Percentiles rank a stretch among this genome's conserved stretches.
These are phyloP conservation scores for Argentina anserina DNA, from an alignment of 306 rosid genomes.

Conservation along the genomic window DNA sequence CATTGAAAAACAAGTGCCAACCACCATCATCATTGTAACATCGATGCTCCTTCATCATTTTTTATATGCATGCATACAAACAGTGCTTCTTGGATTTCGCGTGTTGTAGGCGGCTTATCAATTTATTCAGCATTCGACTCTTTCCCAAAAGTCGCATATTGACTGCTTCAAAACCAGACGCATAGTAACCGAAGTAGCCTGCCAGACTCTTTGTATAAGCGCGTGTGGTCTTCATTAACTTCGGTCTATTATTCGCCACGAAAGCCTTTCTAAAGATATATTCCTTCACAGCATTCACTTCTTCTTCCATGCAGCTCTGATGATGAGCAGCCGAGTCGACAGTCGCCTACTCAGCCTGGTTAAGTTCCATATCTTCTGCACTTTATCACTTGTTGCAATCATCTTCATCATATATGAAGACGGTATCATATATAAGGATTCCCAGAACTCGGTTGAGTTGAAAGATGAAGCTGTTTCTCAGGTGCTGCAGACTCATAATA, in stretches of 20 bases:
- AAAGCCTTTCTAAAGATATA: background rate
- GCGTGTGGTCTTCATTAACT: background rate
- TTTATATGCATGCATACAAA: conserved; percentile 1
- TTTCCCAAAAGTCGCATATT: conserved; percentile 11
- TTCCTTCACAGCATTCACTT: background rate
- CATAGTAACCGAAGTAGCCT: conserved; percentile 1
- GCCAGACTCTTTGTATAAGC: background rate
- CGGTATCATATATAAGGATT: conserved; percentile 19
- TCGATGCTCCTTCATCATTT: background rate
- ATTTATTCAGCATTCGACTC: conserved; percentile 15
- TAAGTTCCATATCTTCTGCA: conserved; percentile 30
- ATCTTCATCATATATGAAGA: conserved; percentile 34
- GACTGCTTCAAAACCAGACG: conserved; percentile 32
- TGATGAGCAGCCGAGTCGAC: conserved; percentile 23
- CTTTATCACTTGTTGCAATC: conserved; percentile 33
- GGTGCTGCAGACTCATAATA: conserved; percentile 14
- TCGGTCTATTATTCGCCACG: conserved; percentile 1
- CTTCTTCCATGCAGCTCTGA: conserved; percentile 8
- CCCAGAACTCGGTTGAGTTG: conserved; percentile 1
- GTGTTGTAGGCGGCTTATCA: conserved; percentile 16
- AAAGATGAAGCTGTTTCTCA: background rate
- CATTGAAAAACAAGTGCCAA: background rate
- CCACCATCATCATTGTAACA: background rate
- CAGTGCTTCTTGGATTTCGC: background rate
- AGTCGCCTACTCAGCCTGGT: conserved; percentile 22